phyloP scores from a whole-genome alignment of 176 grass and related monocot species.

The Triticum monococcum region DNA sequence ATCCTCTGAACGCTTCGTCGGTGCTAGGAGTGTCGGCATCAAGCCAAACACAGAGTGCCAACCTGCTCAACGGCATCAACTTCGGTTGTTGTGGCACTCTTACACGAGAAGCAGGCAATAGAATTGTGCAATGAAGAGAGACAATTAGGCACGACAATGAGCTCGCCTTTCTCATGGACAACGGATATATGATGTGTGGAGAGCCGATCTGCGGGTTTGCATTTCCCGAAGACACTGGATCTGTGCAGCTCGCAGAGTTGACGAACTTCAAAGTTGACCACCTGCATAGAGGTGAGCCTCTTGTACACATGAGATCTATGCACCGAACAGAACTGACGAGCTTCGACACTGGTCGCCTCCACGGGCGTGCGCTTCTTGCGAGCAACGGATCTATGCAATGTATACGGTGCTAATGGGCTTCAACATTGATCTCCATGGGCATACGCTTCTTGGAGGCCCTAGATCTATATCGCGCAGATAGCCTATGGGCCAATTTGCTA shows the following conservation, averaged over 20 bases:
- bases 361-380: background rate
- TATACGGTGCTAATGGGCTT: background rate
- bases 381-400: background rate
- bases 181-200: too few species aligned
- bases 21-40: background rate
- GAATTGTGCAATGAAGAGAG: too few species aligned
- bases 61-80: background rate
- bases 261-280: too few species aligned
- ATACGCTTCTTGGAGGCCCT: too few species aligned
- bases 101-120: background rate
- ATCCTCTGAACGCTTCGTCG: too few species aligned
- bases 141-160: too few species aligned
- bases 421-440: background rate
- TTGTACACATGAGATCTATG: background rate
- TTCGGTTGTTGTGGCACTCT: background rate
- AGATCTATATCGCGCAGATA: too few species aligned
- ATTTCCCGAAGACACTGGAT: background rate
- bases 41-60: background rate
- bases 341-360: background rate
- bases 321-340: background rate
- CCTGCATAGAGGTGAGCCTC: background rate
- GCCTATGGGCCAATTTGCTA: too few species aligned
- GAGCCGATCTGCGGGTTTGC: too few species aligned
- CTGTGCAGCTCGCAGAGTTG: too few species aligned
- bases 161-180: background rate